phyloP scores from a whole-genome alignment of 176 grass and related monocot genomes.

The Poa pratensis region DNA sequence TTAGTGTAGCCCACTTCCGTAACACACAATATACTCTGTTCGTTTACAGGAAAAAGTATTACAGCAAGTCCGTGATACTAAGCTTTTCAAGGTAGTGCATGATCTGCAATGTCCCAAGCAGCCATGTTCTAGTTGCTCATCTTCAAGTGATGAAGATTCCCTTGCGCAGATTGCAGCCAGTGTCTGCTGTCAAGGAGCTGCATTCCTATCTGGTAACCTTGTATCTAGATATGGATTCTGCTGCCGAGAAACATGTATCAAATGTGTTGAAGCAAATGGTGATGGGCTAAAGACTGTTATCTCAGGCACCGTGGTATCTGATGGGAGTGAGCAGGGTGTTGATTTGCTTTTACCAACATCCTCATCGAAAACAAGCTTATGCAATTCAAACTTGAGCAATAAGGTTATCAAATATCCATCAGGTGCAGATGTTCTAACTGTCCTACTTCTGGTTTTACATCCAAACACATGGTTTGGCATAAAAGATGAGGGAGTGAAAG shows the following conservation, averaged over 20 bases:
- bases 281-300: conserved; percentile 45
- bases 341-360: conserved; percentile 68
- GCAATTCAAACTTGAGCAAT: conserved; percentile 35
- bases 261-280: conserved; percentile 51
- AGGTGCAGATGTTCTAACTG: conserved; percentile 58
- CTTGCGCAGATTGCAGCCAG: conserved; percentile 50
- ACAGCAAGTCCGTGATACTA: conserved; percentile 64
- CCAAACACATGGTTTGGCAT: conserved; percentile 58
- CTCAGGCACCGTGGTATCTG: conserved; percentile 49
- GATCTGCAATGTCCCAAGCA: conserved; percentile 52
- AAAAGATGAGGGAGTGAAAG: conserved; percentile 46
- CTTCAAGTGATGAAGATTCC: conserved; percentile 36
- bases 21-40: conserved; percentile 13
- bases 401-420: conserved; percentile 56
- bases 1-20: not conserved
- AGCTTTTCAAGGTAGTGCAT: conserved; percentile 56
- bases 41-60: conserved; percentile 70
- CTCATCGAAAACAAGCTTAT: not conserved
- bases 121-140: conserved; percentile 36
- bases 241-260: conserved; percentile 65
- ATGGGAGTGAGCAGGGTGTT: conserved; percentile 52
- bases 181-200: conserved; percentile 75
- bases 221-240: conserved; percentile 52
- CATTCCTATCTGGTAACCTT: conserved; percentile 56
- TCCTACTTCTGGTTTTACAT: conserved; percentile 78